Conservation (phyloP, 768 basidiomycete species). For the Amanita rubescens region DNA sequence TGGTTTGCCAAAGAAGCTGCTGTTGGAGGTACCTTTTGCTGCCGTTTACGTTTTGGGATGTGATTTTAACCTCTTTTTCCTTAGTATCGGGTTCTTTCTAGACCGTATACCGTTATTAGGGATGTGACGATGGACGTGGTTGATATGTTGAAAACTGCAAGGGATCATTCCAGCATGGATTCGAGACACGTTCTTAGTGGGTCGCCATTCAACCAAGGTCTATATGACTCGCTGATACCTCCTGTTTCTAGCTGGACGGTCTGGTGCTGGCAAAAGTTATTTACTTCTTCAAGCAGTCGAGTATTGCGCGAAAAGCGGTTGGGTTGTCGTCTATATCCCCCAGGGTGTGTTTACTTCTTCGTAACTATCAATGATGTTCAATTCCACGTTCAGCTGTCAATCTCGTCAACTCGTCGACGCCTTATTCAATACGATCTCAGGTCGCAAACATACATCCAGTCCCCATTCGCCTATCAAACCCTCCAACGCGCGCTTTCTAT, state of each 20-base stretch:
- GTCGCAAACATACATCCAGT: constrained; percentile 73
- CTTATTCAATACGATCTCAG: constrained; percentile 69
- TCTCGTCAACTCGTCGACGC: constrained; percentile 68
- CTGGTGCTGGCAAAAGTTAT: constrained; percentile 79
- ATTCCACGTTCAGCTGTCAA: constrained; percentile 16
- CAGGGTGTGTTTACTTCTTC: constrained; percentile 34
- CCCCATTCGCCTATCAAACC: no score
- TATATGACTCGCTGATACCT: constrained; percentile 9
- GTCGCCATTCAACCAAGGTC: constrained; percentile 19
- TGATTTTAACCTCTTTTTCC: no score
- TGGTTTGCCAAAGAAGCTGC: constrained; percentile 63
- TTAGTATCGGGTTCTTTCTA: constrained; percentile 63
- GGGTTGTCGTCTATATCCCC: constrained; percentile 82
- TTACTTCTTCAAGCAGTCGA: constrained; percentile 71
- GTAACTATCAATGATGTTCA: no score
- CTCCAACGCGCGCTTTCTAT: no score
- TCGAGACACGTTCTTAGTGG: constrained; percentile 60
- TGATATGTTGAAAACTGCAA: constrained; percentile 45
- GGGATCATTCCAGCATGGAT: constrained; percentile 38
- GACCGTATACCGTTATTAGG: constrained; percentile 67
- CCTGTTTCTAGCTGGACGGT: constrained; percentile 47
- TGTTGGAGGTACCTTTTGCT: constrained; percentile 52
- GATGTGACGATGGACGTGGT: constrained; percentile 53
- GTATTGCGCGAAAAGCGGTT: constrained; percentile 49
- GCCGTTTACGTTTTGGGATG: no score